These are phyloP conservation scores for Microdochium nivale DNA, from an alignment of 2,329 filamentous ascomycete species.

Conservation along the genomic window DNA sequence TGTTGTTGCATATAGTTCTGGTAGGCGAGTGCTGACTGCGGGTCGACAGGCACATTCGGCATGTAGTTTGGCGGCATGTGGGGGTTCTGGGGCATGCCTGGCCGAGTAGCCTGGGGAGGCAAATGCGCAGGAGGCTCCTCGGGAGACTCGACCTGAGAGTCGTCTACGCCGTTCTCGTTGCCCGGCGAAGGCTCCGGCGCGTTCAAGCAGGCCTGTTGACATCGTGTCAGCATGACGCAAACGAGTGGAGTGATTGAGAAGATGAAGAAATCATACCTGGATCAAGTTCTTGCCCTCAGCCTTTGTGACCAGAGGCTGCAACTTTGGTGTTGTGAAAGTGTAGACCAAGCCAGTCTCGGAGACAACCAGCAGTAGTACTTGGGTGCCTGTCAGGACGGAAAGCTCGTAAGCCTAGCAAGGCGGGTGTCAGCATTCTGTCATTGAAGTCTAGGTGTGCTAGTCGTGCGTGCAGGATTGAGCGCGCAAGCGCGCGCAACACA, in stretches of 20 bases:
- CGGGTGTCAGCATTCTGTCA: too few relatives aligned
- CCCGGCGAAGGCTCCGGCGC: conserved; percentile 82
- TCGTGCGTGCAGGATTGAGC: too few relatives aligned
- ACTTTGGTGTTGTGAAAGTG: conserved; percentile 96
- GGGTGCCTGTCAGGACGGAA: conserved; percentile 93
- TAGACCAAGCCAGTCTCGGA: conserved; percentile 97
- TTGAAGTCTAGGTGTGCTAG: too few relatives aligned
- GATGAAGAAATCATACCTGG: conserved; percentile 62
- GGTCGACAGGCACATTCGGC: conserved; percentile 59
- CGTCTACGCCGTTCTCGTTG: conserved; percentile 74
- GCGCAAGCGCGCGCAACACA: conserved; percentile 3
- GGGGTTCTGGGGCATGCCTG: conserved; percentile 56
- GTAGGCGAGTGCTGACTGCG: conserved; percentile 74
- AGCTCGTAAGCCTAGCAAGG: conserved; percentile 78
- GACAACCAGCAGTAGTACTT: conserved; percentile 92
- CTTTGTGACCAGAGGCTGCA: conserved; percentile 96
- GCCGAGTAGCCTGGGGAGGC: conserved; percentile 53
- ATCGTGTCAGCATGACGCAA: not conserved
- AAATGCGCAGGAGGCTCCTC: conserved; percentile 78
- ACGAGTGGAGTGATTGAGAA: not conserved
- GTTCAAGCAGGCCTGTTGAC: conserved; percentile 78
- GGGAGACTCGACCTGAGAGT: conserved; percentile 77
- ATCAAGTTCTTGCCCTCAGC: conserved; percentile 99
- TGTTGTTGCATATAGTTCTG: conserved; percentile 74
- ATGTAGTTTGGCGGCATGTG: conserved; percentile 58